Conservation (phyloP, 805 yeast species). For the Saccharomycopsis synnaedendra region DNA sequence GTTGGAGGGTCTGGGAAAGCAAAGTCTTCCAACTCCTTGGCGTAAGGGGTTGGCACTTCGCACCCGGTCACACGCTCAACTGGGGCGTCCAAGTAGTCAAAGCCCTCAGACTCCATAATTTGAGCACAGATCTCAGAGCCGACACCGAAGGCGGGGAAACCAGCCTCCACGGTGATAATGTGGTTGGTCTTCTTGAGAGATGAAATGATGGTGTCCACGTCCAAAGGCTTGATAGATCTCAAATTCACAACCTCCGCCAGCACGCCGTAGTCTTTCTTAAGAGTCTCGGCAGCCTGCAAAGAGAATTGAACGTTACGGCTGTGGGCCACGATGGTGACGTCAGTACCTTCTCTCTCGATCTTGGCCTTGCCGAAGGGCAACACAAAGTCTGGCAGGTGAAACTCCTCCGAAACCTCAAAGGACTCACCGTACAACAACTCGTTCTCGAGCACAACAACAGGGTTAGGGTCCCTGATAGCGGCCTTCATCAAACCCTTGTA, state of each 20-base stretch:
- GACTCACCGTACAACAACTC: slow-evolving; percentile 90
- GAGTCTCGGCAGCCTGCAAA: slow-evolving; percentile 79
- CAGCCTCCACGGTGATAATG: slow-evolving; percentile 91
- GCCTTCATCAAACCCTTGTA: slow-evolving; percentile 93
- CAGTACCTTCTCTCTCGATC: slow-evolving; percentile 87
- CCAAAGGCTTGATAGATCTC: slow-evolving; percentile 95
- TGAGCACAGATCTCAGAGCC: slow-evolving; percentile 98
- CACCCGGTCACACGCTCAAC: slow-evolving; percentile 98
- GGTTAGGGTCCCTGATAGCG: slow-evolving; percentile 97
- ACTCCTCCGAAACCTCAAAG: slow-evolving; percentile 84
- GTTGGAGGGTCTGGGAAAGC: slow-evolving; percentile 97
- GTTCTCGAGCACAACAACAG: slow-evolving; percentile 91
- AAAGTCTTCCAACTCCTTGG: slow-evolving; percentile 89
- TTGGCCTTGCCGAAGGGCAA: slow-evolving; percentile 94
- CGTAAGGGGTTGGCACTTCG: slow-evolving; percentile 99
- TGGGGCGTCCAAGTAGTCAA: slow-evolving; percentile 97
- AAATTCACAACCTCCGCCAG: slow-evolving; percentile 90
- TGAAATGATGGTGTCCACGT: slow-evolving; percentile 71
- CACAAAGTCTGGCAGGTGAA: slow-evolving; percentile 75
- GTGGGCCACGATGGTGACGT: slow-evolving; percentile 82
- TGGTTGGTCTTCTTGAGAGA: slow-evolving; percentile 96
- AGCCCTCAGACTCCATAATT: slow-evolving; percentile 96
- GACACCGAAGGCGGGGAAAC: slow-evolving; percentile 97
- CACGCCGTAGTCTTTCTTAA: slow-evolving; percentile 77
- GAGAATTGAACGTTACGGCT: slow-evolving; percentile 83